These are phyloP conservation scores for Populus ilicifolia DNA, from an alignment of 345 rosid species.

Conservation along the genomic window DNA sequence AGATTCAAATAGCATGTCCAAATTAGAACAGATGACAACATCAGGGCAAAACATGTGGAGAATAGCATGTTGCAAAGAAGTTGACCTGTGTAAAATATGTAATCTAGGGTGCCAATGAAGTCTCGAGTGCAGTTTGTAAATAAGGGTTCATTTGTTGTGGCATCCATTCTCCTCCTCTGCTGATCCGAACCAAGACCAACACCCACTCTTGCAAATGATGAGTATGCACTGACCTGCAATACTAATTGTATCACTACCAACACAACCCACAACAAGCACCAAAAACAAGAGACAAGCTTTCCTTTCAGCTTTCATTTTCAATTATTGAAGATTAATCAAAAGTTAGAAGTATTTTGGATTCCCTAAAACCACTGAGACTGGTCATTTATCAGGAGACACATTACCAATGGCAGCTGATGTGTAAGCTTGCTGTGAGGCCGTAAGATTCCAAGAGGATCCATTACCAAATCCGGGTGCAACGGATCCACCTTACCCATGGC, in stretches of 20 bases:
- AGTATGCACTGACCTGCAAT: constrained; percentile 97
- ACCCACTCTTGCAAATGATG: constrained; percentile 74
- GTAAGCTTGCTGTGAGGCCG: constrained; percentile 82
- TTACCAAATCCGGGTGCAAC: constrained; percentile 64
- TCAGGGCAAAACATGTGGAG: not conserved
- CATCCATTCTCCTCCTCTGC: constrained; percentile 87
- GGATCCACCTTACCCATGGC: constrained; percentile 90
- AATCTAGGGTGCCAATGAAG: constrained; percentile 85
- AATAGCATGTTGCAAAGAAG: not conserved
- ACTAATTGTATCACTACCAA: constrained; percentile 18
- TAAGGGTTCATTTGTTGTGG: constrained; percentile 80
- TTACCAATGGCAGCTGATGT: constrained; percentile 94
- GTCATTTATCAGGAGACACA: not conserved
- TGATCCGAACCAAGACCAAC: constrained; percentile 55
- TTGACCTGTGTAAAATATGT: constrained; percentile 92
- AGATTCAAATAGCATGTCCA: constrained; percentile 8
- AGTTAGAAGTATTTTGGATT: not conserved
- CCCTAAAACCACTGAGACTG: not conserved
- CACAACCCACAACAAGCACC: not conserved
- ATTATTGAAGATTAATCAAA: not conserved
- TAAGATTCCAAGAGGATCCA: constrained; percentile 83
- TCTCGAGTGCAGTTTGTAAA: constrained; percentile 96
- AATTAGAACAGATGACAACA: not conserved
- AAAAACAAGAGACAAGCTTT: not conserved
- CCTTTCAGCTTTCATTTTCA: not conserved